Evolutionary conservation across 345 rosid species (phyloP).

Genomic region (Pelargonium nanum): DNA sequence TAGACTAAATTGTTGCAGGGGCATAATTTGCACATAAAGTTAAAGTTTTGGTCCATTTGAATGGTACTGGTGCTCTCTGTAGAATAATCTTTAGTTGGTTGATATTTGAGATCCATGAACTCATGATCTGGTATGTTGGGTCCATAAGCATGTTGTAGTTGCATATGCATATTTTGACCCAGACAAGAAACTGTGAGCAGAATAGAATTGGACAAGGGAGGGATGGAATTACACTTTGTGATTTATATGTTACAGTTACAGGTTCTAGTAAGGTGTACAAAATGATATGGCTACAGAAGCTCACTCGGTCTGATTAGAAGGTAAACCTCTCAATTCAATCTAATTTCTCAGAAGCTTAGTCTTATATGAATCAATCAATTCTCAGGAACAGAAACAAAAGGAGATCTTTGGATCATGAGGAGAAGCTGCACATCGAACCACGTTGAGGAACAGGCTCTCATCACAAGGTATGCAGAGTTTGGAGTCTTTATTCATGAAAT

Average conservation of each 20-base stretch:
- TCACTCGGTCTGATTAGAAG: constrained; percentile 6
- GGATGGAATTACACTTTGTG: neutral
- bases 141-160: no score
- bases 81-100: neutral
- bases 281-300: neutral
- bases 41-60: no score
- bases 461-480: constrained; percentile 79
- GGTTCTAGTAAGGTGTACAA: neutral
- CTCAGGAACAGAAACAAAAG: constrained; percentile 16
- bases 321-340: constrained; percentile 48
- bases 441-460: constrained; percentile 56
- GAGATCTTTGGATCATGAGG: constrained; percentile 27
- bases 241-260: neutral
- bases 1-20: no score
- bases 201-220: neutral
- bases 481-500: constrained; percentile 35
- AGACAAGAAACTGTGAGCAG: neutral
- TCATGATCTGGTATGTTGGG: neutral
- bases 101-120: no score
- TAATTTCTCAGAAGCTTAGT: constrained; percentile 11
- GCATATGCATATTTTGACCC: neutral
- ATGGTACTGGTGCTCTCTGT: no score
- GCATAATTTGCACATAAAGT: no score
- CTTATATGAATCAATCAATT: neutral
- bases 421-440: constrained; percentile 50